Percentiles rank a stretch among this genome's conserved stretches.
Evolutionary conservation across 495 filamentous ascomycete genomes (phyloP).

Genomic region (Hypoxylon perforatum): DNA sequence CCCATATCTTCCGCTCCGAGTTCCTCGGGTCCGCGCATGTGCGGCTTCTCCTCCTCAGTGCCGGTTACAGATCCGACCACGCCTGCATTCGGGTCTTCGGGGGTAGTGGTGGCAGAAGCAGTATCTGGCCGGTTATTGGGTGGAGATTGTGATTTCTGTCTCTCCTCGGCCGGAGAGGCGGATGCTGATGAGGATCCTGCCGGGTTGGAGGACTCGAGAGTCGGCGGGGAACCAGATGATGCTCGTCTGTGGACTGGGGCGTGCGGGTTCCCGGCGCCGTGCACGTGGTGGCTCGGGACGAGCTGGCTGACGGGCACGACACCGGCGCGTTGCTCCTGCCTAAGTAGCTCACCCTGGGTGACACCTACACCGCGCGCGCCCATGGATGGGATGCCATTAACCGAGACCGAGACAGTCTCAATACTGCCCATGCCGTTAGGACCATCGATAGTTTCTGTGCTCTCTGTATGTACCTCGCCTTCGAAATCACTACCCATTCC

Average conservation of each 20-base stretch:
- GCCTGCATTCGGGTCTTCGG: conserved; percentile 43
- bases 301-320: conserved; percentile 67
- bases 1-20: conserved; percentile 91
- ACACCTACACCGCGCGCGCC: conserved; percentile 58
- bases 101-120: conserved; percentile 13
- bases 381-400: conserved; percentile 69
- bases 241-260: conserved; percentile 33
- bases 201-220: conserved; percentile 33
- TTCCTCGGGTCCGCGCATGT: conserved; percentile 82
- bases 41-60: conserved; percentile 73
- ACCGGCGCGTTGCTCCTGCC: conserved; percentile 82
- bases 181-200: conserved; percentile 20
- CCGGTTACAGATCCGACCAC: conserved; percentile 39
- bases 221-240: conserved; percentile 23
- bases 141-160: conserved; percentile 27
- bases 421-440: conserved; percentile 76
- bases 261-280: conserved; percentile 41
- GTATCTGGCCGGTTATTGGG: conserved; percentile 32
- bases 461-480: conserved; percentile 70
- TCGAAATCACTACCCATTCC: conserved; percentile 54
- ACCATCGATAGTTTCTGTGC: conserved; percentile 75
- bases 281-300: conserved; percentile 46
- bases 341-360: conserved; percentile 79
- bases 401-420: conserved; percentile 75
- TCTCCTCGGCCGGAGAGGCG: conserved; percentile 28